Base-by-base conservation (phyloP, 2,329 filamentous ascomycete genomes). In the Tolypocladium endophyticum region DNA sequence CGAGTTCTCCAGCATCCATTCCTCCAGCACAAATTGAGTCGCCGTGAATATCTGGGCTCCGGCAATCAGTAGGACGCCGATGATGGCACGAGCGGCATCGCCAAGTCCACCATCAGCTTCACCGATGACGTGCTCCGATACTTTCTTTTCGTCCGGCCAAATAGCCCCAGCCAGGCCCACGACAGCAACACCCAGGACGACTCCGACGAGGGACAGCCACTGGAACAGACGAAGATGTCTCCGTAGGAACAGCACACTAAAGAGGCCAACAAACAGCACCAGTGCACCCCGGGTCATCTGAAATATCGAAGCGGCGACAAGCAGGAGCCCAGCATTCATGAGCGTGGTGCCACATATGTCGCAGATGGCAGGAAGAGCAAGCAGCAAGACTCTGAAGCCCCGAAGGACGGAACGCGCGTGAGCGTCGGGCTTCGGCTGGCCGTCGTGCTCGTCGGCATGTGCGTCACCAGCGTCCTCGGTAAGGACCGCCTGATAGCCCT, bases 271-370 rank as follows among this genome's bases (percentile, higher is more conserved):
- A 67, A 99, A 99, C 8, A 99, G 81, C 3, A 99, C 93, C 50
- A 99, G 81, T 0, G 94, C 94, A 11, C 94, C 94, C 61, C 94
- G 82, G 1, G 93, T 97, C 94, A 99, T 99, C 76, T 99, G 94
- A 76, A 97, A 99, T 69, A 99, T 97, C 62, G 90, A 95, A 1
- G 94, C 91, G 16, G 90, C 94, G 30, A 97, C 92, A 71, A 97
- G 92, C 56, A 97, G 81, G 65, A 99, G 80, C 4, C 94, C 94
- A 5, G 91, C 89, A 70, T 99, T 99, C 92, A 99, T 97, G 59
- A 97, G 82, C 4, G 94, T 99, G 5, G 94, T 99, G 55, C 91
- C 94, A 30, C 89, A 86, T 64, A 97, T 96, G 72, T 99, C 94
- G 75, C 92, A 97, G 70, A 92, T 88, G 50, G 94, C 90, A 1